Percentiles rank a stretch among this genome's conserved stretches.
These are phyloP conservation scores for Lomentospora prolificans DNA, from an alignment of 2,329 filamentous ascomycete species.

Conservation along the genomic window DNA sequence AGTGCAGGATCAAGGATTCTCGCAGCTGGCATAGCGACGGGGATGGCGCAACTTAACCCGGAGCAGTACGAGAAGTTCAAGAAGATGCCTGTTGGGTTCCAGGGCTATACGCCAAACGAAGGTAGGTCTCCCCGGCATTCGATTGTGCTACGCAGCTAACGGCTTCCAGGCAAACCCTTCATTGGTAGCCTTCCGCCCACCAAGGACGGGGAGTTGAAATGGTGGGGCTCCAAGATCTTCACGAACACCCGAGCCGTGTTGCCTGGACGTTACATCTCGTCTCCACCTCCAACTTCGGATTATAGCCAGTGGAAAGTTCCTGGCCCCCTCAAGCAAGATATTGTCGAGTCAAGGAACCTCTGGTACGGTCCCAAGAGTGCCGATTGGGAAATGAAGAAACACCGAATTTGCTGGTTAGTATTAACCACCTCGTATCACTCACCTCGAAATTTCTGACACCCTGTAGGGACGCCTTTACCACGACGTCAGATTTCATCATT, in stretches of 20 bases:
- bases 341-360: constrained; percentile 42
- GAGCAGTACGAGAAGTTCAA: constrained; percentile 33
- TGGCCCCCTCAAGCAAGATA: constrained; percentile 44
- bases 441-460: background rate
- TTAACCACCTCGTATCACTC: background rate
- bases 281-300: constrained; percentile 43
- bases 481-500: constrained; percentile 52
- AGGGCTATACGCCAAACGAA: constrained; percentile 26
- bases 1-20: constrained; percentile 43
- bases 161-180: constrained; percentile 34
- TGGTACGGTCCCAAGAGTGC: constrained; percentile 50
- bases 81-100: constrained; percentile 38
- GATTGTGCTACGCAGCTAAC: constrained; percentile 16
- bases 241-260: constrained; percentile 42
- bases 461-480: constrained; percentile 54
- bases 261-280: constrained; percentile 44
- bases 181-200: constrained; percentile 49
- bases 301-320: constrained; percentile 56
- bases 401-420: constrained; percentile 58
- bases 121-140: constrained; percentile 19
- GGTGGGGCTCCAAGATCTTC: constrained; percentile 53
- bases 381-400: constrained; percentile 48
- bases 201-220: constrained; percentile 40
- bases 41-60: constrained; percentile 42
- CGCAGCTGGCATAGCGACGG: constrained; percentile 50